phyloP scores from a whole-genome alignment of 2,329 filamentous ascomycete genomes.

The Hortaea werneckii region DNA sequence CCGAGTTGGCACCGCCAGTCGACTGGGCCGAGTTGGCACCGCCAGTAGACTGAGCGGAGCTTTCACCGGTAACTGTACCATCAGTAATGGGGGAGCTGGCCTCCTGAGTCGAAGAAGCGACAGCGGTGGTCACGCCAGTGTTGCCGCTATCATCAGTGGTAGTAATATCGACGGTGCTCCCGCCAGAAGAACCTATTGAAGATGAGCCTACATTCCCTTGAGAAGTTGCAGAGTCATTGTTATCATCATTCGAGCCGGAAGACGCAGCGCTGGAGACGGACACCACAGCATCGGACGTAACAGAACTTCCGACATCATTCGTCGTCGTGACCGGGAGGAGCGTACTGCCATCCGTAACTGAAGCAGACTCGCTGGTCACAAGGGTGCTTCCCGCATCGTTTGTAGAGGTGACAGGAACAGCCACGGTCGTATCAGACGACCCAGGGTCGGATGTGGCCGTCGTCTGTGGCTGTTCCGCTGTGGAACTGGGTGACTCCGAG shows the following conservation, averaged over 20 bases:
- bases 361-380: constrained; percentile 10
- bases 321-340: constrained; percentile 11
- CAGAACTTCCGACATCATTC: constrained; percentile 2
- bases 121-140: constrained; percentile 11
- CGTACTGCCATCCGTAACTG: constrained; percentile 9
- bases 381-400: constrained; percentile 12
- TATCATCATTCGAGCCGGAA: neutral
- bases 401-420: constrained; percentile 16
- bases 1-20: constrained; percentile 7
- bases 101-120: constrained; percentile 11
- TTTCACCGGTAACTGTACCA: constrained; percentile 1
- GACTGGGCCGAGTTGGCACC: constrained; percentile 5
- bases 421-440: neutral
- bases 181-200: constrained; percentile 1
- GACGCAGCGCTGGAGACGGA: neutral
- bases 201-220: constrained; percentile 1
- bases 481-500: no score
- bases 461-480: neutral
- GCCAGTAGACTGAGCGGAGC: neutral
- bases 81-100: constrained; percentile 10
- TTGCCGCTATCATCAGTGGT: constrained; percentile 17
- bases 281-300: neutral
- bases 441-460: neutral
- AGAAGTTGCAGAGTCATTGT: neutral
- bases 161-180: constrained; percentile 15